phyloP scores from a whole-genome alignment of 1,284 basidiomycete species.

The Moniliella sp. region DNA sequence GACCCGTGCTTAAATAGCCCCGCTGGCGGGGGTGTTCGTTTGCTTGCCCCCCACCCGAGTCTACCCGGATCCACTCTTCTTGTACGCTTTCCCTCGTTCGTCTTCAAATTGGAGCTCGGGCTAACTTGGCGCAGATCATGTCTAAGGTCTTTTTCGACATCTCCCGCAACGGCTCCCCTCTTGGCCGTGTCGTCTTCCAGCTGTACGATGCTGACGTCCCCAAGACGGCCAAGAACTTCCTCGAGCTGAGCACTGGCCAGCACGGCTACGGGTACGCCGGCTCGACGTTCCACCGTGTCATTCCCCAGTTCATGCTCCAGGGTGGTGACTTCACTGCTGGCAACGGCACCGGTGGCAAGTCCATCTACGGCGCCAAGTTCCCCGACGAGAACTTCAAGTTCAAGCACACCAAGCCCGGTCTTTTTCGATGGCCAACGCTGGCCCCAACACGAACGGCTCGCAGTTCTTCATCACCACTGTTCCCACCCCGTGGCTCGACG shows the following conservation, averaged over 20 bases:
- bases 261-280: constrained; percentile 8
- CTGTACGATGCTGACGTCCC: constrained; percentile 22
- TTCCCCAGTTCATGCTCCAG: constrained; percentile 6
- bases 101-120: too few relatives aligned
- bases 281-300: constrained; percentile 9
- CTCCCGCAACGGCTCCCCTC: constrained; percentile 37
- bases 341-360: constrained; percentile 28
- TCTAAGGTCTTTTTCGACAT: constrained; percentile 50
- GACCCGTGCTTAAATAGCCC: too few relatives aligned
- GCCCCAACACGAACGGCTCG: constrained; percentile 36
- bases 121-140: too few relatives aligned
- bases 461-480: constrained; percentile 32
- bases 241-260: constrained; percentile 37
- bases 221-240: constrained; percentile 27
- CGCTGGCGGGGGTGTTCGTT: too few relatives aligned
- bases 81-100: too few relatives aligned
- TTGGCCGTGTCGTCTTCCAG: constrained; percentile 28
- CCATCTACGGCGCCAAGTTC: constrained; percentile 9
- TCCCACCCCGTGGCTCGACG: constrained; percentile 25
- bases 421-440: constrained; percentile 12
- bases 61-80: too few relatives aligned
- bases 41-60: too few relatives aligned
- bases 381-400: constrained; percentile 10
- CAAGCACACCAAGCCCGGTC: constrained; percentile 22
- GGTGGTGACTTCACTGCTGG: constrained; percentile 30